Evolutionary conservation across 441 rosid genomes (phyloP), one percentile per base, ranked within the genome.

Genomic region (Lepidium campestre): DNA sequence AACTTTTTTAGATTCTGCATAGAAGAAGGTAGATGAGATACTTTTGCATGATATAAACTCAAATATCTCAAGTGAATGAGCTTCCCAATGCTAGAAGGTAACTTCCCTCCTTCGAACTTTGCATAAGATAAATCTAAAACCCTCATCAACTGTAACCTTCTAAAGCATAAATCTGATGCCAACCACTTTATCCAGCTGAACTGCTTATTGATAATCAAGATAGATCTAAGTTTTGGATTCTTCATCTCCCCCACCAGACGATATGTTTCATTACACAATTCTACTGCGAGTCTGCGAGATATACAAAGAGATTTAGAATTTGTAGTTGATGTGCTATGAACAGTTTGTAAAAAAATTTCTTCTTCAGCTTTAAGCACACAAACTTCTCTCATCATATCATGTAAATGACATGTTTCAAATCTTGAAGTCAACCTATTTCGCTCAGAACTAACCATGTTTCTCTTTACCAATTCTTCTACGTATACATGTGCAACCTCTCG

Each of bases 321-420:
- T 23, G 14, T 10, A 13, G 4, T 15, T 25, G 57, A 64, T 41
- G 10, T 2, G 12, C 20, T n/a, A 41, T 56, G 7, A 3, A 47
- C 40, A 27, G 44, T 27, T 1, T 12, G 19, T 3, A 75, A 1
- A 17, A 70, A 31, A 2, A 20, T 36, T 37, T 64, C 64, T 52
- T 70, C 42, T n/a, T 50, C n/a, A 17, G 75, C 82, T 55, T 47
- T 75, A 14, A 7, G 42, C 6, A 76, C 11, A 47, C 76, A 76
- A 20, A 75, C 32, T 11, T 79, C 74, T 56, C 76, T 31, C 73
- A 69, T 62, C 11, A 79, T 56, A 31, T 79, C 78, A 39, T 79
- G 82, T 47, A 76, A 4, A 1, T 41, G 66, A 45, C 62, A 72
- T 1, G 50, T 69, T 46, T 35, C 22, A 5, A 70, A 34, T 27